phyloP scores from a whole-genome alignment of 2,329 filamentous ascomycete species.

The Phaeosphaeria sp. region DNA sequence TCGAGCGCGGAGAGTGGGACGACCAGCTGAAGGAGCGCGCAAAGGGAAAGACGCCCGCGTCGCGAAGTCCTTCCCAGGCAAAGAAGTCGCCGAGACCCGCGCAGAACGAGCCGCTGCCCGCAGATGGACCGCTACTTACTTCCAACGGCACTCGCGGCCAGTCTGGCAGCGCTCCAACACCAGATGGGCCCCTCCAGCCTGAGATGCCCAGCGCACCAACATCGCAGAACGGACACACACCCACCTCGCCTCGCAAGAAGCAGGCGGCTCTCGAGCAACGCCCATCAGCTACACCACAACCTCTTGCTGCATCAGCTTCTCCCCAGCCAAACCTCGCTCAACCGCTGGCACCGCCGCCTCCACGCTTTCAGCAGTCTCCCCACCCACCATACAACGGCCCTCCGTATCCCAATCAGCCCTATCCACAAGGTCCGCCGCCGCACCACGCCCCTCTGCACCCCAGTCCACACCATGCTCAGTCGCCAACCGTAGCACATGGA shows the following conservation, averaged over 20 bases:
- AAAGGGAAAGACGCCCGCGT: conserved; percentile 26
- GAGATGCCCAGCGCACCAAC: conserved; percentile 9
- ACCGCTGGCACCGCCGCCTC: conserved; percentile 23
- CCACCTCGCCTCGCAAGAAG: conserved; percentile 39
- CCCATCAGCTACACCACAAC: conserved; percentile 24
- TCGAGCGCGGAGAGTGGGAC: conserved; percentile 68
- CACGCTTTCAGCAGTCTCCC: conserved; percentile 29
- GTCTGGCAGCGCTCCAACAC: conserved; percentile 12
- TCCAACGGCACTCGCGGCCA: conserved; percentile 17
- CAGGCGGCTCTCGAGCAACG: conserved; percentile 21
- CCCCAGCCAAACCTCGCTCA: conserved; percentile 21
- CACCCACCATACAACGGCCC: conserved; percentile 38
- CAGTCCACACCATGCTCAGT: conserved; percentile 39
- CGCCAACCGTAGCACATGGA: conserved; percentile 44
- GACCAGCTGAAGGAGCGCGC: conserved; percentile 44
- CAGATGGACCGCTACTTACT: conserved; percentile 9
- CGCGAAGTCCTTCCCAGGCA: conserved; percentile 32
- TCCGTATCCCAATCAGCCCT: conserved; percentile 48
- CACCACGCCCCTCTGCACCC: conserved; percentile 31
- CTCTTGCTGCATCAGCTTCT: conserved; percentile 15
- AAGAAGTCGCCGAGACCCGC: conserved; percentile 34
- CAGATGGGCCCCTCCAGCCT: conserved; percentile 15
- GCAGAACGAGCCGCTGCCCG: conserved; percentile 22
- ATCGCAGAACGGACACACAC: conserved; percentile 13
- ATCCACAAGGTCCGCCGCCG: conserved; percentile 40